A percentile compares a stretch with the other conserved stretches of the same genome.
These are phyloP conservation scores for Quercus alba DNA, from an alignment of 306 rosid genomes.

Conservation along the genomic window DNA sequence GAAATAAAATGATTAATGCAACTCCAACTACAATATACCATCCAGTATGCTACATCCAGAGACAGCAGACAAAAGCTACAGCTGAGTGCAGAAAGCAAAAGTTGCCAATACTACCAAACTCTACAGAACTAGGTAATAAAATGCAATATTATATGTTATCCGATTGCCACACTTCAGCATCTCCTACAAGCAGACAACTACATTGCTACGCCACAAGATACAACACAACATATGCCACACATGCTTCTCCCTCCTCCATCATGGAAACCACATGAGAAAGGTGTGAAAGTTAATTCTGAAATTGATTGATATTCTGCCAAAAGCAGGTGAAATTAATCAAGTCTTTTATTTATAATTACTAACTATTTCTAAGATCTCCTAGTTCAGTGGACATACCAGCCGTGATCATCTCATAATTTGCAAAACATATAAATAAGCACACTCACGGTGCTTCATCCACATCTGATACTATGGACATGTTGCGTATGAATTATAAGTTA, in stretches of 20 bases:
- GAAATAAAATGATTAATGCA: neutral
- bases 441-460: too few species aligned
- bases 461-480: too few species aligned
- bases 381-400: neutral
- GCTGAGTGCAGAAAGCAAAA: conserved; percentile 5
- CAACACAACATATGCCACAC: neutral
- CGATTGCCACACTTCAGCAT: conserved; percentile 3
- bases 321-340: neutral
- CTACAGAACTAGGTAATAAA: neutral
- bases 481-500: too few species aligned
- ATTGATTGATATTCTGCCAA: neutral
- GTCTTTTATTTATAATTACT: neutral
- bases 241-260: neutral
- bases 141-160: neutral
- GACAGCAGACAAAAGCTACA: neutral
- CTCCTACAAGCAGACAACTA: neutral
- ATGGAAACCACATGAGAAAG: neutral
- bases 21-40: neutral
- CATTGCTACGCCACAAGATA: neutral
- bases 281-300: neutral
- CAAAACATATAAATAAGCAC: too few species aligned
- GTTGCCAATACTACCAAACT: conserved; percentile 3
- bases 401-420: neutral
- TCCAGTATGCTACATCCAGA: neutral
- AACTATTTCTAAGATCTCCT: neutral